Base-by-base conservation (phyloP, 495 filamentous ascomycete species). In the Neurospora sp. region DNA sequence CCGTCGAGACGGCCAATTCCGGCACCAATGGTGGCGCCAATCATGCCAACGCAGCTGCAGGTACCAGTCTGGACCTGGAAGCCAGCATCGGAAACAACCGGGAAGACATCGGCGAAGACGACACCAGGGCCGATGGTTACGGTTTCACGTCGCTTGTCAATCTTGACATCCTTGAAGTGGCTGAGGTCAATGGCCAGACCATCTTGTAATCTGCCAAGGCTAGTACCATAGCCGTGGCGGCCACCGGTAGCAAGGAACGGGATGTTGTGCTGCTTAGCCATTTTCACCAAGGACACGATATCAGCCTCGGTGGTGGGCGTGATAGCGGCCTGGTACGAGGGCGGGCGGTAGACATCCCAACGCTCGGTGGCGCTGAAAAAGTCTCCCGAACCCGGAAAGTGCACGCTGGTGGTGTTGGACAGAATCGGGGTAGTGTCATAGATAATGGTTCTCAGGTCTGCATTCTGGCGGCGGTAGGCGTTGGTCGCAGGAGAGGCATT, bases 21-120 rank as follows among this genome's bases (percentile, higher is more conserved):
- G 35, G 77, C 85, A 38, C 84, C 85, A 35, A 87, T 76, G 16
- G 81, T 79, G 7, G 78, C 80, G 9, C 82, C 82, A 53, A 81
- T 61, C 22, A 82, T 69, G n/a, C 83, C 82, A 27, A 82, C 78
- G 71, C 79, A 82, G 37, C 71, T 72, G 45, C 74, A 48, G 31
- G 39, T 69, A 40, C 35, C 71, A 70, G 8, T 71, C 71, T 72
- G 61, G 22, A 75, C 18, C 27, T 75, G 69, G 59, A 37, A 53
- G 27, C 74, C 74, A 22, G 61, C 53, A 65, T 65, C 53, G 12
- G 14, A 14, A 18, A 65, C 53, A 31, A 65, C 53, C 53, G 53
- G 53, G 53, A 65, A 65, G 53, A 65, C 53, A 65, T 65, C 53
- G 0, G 53, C 53, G 27, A 35, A 65, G 14, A 65, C 1, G 53